Evolutionary conservation across 2,329 filamentous ascomycete genomes (phyloP).

Genomic region (Aspergillus sp.): DNA sequence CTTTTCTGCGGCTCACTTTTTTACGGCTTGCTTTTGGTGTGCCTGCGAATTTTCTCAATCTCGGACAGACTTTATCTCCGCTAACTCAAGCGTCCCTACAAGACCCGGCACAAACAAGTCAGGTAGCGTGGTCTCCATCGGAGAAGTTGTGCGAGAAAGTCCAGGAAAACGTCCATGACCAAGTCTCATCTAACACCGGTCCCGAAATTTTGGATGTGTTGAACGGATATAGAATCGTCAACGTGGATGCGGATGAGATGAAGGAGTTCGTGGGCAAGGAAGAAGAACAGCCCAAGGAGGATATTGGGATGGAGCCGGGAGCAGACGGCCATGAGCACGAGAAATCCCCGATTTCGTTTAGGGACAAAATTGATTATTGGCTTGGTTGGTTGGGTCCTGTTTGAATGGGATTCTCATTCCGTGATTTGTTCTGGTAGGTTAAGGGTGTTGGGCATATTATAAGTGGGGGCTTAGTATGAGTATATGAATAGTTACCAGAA

Average conservation of each 20-base stretch:
- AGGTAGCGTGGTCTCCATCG: not conserved
- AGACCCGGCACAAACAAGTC: not conserved
- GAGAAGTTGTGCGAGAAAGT: not conserved
- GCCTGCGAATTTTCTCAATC: not conserved
- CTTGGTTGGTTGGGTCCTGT: conserved; percentile 34
- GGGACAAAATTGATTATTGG: conserved; percentile 33
- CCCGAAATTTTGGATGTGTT: not conserved
- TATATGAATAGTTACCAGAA: not conserved
- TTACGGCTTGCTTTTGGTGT: not conserved
- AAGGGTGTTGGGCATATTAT: not conserved
- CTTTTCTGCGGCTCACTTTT: not conserved
- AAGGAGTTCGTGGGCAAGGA: not conserved
- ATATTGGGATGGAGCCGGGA: not conserved
- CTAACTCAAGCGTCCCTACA: not conserved
- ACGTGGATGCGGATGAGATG: not conserved
- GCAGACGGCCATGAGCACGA: not conserved
- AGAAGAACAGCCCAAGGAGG: not conserved
- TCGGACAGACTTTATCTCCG: not conserved
- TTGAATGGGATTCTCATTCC: not conserved
- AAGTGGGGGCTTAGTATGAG: not conserved
- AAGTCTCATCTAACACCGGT: not conserved
- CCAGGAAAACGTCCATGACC: not conserved
- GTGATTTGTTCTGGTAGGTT: not conserved
- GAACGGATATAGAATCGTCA: not conserved
- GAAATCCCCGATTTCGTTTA: conserved; percentile 2